Base-by-base conservation (phyloP, 768 basidiomycete genomes). In the Fomitopsis serialis region DNA sequence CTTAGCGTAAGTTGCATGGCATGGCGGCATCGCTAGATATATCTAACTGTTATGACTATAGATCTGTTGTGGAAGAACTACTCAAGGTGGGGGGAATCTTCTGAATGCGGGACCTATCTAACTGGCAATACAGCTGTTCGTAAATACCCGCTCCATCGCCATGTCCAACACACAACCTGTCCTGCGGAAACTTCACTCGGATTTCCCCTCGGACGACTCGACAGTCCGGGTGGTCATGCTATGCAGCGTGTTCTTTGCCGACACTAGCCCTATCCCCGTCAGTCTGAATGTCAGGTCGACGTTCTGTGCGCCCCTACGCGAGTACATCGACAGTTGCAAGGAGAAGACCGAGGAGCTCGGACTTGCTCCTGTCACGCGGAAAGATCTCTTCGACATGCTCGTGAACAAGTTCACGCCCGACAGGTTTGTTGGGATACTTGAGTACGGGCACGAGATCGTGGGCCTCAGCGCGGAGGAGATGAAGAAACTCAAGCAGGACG, bases 161-260 rank as follows among this genome's bases (percentile, higher is more conserved):
- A 74, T 68, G 24, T 46, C 66, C 21, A 65, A 70, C 50, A 80
- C 78, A 19, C 74, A 73, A 50, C 74, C 75, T 60, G 77, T 76
- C 32, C 74, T 91, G 36, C 78, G 81, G 23, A 77, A 80, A 49
- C 75, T 91, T 42, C 84, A 78, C 64, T 66, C 70, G 44, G 88
- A 90, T 62, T 89, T 86, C 63, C 83, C 85, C 21, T 81, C 78
- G 42, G 59, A 72, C 7, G 78, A 87, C 61, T 74, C 76, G 21
- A 72, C 72, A 45, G 84, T 82, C 57, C 84, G 87, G 40, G 75
- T 84, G 21, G 86, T 87, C 50, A 81, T 94, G 69, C 75, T 92
- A n/a, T 74, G 89, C 52, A 79, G 81, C 15, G 72, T 85, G 19
- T 88, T 85, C 67, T 71, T 82, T 32, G 63, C 68, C 44, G 67